Percentiles rank a stretch among this genome's conserved stretches.
Conservation (phyloP, 345 rosid species). For the Kernera saxatilis region DNA sequence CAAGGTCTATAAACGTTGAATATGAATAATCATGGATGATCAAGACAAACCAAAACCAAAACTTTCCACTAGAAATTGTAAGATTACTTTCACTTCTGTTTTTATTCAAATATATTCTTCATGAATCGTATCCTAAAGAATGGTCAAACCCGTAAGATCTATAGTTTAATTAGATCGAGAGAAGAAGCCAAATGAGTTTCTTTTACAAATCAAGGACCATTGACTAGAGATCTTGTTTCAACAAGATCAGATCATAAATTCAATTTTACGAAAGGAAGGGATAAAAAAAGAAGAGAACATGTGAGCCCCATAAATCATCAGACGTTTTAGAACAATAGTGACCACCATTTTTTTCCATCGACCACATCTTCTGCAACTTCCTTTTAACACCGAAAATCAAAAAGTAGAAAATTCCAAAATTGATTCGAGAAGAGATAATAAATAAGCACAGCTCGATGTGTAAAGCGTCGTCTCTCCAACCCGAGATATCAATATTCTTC, state of each 20-base stretch:
- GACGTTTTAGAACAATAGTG: slow-evolving; percentile 88
- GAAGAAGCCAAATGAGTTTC: neutral
- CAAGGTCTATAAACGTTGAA: too few species aligned
- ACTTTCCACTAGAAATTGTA: neutral
- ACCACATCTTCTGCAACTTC: slow-evolving; percentile 56
- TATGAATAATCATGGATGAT: neutral
- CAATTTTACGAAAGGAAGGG: neutral
- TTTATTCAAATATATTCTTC: too few species aligned
- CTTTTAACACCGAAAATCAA: neutral
- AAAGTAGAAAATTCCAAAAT: neutral
- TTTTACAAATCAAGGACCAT: neutral
- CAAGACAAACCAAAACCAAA: neutral
- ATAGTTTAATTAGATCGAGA: neutral
- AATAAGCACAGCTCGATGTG: neutral
- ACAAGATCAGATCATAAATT: neutral
- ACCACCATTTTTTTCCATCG: slow-evolving; percentile 92
- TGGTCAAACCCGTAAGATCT: slow-evolving; percentile 13
- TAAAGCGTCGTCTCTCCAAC: slow-evolving; percentile 62
- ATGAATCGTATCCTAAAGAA: too few species aligned
- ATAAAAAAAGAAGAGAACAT: slow-evolving; percentile 51
- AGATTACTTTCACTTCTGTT: neutral
- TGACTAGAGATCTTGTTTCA: slow-evolving; percentile 13
- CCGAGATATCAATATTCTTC: slow-evolving; percentile 50
- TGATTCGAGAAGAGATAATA: neutral
- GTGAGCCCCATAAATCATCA: slow-evolving; percentile 76